Base-by-base conservation (phyloP, 768 basidiomycete species). In the Boletus reticuloceps region DNA sequence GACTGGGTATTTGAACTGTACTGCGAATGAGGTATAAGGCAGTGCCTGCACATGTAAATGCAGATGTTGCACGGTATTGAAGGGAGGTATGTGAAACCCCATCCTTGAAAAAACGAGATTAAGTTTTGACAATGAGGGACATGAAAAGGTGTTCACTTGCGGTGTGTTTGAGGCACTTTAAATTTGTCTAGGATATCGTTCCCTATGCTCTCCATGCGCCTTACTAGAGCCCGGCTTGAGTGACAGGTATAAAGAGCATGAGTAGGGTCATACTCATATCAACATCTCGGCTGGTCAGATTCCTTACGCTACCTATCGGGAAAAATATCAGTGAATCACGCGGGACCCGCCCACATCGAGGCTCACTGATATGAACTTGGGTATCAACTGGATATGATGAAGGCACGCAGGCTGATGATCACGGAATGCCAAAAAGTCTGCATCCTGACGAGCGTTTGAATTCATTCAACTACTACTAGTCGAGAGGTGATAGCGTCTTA, bases 71-170 rank as follows among this genome's bases (percentile, higher is more conserved):
- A 91, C 77, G 34, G 83, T 85, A 54, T 81, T 85, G 69, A 87
- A 89, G 0, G 90, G 90, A 0, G 89, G 86, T 50, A 91, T 88
- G 65, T 92, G 89, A 64, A 91, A 92, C 1, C 90, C 89, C 73
- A 91, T 75, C 58, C 90, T 90, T 47, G 19, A 53, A 62, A 49
- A n/a, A 19, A 53, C 16, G 31, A 29, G 11, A 5, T 20, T 55
- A 32, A 52, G 42, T 47, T 8, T 8, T 20, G 4, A 50, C 17
- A 27, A 45, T n/a, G 11, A 37, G 25, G 1, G 10, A 11, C 6
- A 39, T 37, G 27, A 8, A 25, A 12, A 37, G 38, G 13, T 1
- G 59, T 71, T 53, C 59, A 85, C 86, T 75, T 78, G 68, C 82
- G 79, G 57, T 74, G 72, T 41, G 66, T 51, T 13, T 58, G 54